phyloP scores from a whole-genome alignment of 371 early-diverging fungal genomes.

The Parasitella parasitica region DNA sequence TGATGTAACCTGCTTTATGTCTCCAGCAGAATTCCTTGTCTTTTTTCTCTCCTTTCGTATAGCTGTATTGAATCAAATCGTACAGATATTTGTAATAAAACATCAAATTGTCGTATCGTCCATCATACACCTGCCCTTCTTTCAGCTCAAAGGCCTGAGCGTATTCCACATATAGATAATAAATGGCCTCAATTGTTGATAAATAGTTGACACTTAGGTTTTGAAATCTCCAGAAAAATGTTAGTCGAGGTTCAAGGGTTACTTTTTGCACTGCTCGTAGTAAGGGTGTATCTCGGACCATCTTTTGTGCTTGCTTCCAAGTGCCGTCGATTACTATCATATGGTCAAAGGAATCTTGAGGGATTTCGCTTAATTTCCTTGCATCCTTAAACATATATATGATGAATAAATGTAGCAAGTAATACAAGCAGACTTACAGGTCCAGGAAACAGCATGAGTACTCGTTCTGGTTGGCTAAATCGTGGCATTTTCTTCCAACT shows the following conservation, averaged over 20 bases:
- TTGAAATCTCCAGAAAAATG: conserved; percentile 93
- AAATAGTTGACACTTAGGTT: conserved; percentile 67
- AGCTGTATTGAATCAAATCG: conserved; percentile 79
- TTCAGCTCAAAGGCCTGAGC: conserved; percentile 28
- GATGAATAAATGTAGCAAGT: neutral
- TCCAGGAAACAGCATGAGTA: conserved; percentile 88
- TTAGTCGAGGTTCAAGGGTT: conserved; percentile 64
- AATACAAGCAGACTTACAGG: conserved; percentile 48
- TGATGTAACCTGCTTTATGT: conserved; percentile 20
- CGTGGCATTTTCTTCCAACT: conserved; percentile 53
- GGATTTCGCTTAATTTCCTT: conserved; percentile 62
- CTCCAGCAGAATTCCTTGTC: conserved; percentile 20
- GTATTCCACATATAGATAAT: conserved; percentile 85
- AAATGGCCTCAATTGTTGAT: conserved; percentile 95
- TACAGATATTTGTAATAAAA: conserved; percentile 89
- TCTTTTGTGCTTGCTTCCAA: conserved; percentile 85
- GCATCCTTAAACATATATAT: conserved; percentile 53
- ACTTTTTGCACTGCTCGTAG: conserved; percentile 57
- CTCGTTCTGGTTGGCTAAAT: conserved; percentile 64
- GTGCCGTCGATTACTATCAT: conserved; percentile 92
- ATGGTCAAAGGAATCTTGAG: conserved; percentile 63
- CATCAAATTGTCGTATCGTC: conserved; percentile 82
- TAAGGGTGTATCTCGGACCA: conserved; percentile 55
- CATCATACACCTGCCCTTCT: conserved; percentile 52
- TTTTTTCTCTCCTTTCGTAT: conserved; percentile 31